Evolutionary conservation across 257 asterid genomes (phyloP), one percentile per base, ranked within the genome.

Genomic region (Nicotiana benthamiana): DNA sequence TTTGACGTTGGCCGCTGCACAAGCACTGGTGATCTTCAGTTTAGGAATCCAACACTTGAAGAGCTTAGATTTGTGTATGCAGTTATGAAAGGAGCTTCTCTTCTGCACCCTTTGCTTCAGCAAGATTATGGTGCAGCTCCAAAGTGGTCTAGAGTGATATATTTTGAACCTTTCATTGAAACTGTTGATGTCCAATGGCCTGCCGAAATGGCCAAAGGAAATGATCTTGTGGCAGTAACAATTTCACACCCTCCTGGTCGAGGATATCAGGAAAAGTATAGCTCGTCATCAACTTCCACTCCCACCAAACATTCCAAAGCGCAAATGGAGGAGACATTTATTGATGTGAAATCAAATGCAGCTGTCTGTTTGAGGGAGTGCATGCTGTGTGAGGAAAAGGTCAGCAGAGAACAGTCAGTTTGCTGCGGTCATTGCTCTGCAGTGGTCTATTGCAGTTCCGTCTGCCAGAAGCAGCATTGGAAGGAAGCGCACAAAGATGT

Each of bases 171-270:
- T 28, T 86, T 91, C 34, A 87, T 88, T 72, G 92, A 89, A 84
- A 91, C 95, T 2, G 88, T 88, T 79, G 93, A 89, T 86, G 87
- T 91, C 30, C 88, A 89, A 64, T 91, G 91, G 95, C 79, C 88
- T 3, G 57, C 67, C 0, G 91, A 89, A 54, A 86, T 87, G 86
- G 63, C 74, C 8, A 85, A 75, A 46, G 89, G 81, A 48, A 89
- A 67, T 56, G 91, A 87, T 24, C 81, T 91, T 18, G 92, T 91
- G 11, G 92, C 92, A 2, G 92, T 91, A 34, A 89, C 93, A 0
- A 80, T 89, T 40, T 88, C 91, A 1, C 87, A 89, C 70, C 93
- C 93, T 46, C 90, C 89, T 0, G 80, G 75, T 80, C 85, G 74
- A 57, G 85, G 77, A 75, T 83, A 83, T 66, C 82, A 61, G 51